Percentiles rank a stretch among this genome's conserved stretches.
These are phyloP conservation scores for Rhododendron griersonianum DNA, from an alignment of 148 eudicot species.

Conservation along the genomic window DNA sequence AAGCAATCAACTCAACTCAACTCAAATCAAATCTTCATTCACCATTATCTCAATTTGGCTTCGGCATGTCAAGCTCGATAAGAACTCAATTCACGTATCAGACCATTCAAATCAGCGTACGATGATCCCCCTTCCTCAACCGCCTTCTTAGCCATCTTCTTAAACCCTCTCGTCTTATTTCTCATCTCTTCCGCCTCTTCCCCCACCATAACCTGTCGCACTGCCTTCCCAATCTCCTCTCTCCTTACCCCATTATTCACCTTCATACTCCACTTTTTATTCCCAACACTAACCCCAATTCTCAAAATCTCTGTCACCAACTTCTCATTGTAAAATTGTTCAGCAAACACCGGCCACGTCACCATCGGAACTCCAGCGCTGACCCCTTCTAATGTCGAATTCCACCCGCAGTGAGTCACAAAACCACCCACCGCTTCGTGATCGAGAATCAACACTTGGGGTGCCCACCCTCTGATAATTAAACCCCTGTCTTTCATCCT, in stretches of 20 bases:
- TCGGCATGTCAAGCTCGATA: neutral
- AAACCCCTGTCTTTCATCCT: conserved; percentile 23
- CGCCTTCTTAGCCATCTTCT: conserved; percentile 35
- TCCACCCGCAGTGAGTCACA: conserved; percentile 42
- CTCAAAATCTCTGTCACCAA: conserved; percentile 28
- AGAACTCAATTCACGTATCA: conserved; percentile 21
- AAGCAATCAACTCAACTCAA: neutral
- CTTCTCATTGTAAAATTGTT: conserved; percentile 35
- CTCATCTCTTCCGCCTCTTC: conserved; percentile 39
- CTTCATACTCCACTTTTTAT: conserved; percentile 11
- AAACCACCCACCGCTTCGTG: conserved; percentile 27
- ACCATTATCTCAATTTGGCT: neutral
- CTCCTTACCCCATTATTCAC: neutral
- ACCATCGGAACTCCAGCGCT: conserved; percentile 33
- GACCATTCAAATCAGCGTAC: conserved; percentile 7
- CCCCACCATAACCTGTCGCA: conserved; percentile 24
- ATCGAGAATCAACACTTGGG: conserved; percentile 26
- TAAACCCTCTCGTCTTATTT: conserved; percentile 16
- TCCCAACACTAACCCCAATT: conserved; percentile 37
- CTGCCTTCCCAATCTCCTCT: conserved; percentile 16
- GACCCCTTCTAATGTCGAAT: conserved; percentile 25
- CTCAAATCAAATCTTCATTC: neutral
- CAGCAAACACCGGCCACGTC: conserved; percentile 34
- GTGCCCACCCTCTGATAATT: conserved; percentile 37
- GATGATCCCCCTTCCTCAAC: conserved; percentile 46